Evolutionary conservation across 1,139 yeast species (phyloP).

Genomic region (Wickerhamiella infanticola): DNA sequence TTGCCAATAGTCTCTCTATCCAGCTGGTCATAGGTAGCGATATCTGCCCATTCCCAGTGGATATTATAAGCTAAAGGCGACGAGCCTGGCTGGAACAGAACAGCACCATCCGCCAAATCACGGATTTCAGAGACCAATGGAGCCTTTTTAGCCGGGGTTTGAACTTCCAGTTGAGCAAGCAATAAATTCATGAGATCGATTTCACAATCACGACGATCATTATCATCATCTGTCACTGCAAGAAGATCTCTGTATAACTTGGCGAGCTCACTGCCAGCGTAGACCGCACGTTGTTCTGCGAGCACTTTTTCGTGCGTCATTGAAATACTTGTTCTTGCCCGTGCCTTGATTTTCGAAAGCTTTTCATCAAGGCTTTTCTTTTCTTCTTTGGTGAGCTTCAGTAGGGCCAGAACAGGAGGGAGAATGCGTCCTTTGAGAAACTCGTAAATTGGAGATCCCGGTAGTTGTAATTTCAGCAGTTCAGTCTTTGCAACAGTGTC

Average conservation of each 20-base stretch:
- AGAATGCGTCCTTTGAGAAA: conserved; percentile 39
- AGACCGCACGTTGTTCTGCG: conserved; percentile 32
- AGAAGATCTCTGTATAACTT: conserved; percentile 40
- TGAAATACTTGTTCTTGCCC: conserved; percentile 14
- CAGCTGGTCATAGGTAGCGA: conserved; percentile 32
- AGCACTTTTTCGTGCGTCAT: conserved; percentile 20
- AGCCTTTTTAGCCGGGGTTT: conserved; percentile 32
- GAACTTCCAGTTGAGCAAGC: conserved; percentile 36
- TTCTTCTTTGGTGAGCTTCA: conserved; percentile 34
- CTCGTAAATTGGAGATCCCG: conserved; percentile 47
- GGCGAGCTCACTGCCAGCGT: conserved; percentile 36
- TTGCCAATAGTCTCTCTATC: conserved; percentile 33
- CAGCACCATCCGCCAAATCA: conserved; percentile 56
- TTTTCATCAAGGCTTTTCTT: conserved; percentile 29
- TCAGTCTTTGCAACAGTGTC: conserved; percentile 22
- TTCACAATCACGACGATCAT: conserved; percentile 41
- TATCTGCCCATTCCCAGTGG: conserved; percentile 65
- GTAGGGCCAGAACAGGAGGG: conserved; percentile 35
- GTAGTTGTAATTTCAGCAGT: conserved; percentile 41
- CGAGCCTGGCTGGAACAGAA: conserved; percentile 46
- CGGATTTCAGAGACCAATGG: conserved; percentile 31
- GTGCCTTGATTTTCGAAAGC: conserved; percentile 19
- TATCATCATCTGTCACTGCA: conserved; percentile 45
- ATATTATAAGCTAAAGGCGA: conserved; percentile 52
- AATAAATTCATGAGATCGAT: conserved; percentile 42